Conservation (phyloP, 208 protist species). For the Crithidia expoeki region DNA sequence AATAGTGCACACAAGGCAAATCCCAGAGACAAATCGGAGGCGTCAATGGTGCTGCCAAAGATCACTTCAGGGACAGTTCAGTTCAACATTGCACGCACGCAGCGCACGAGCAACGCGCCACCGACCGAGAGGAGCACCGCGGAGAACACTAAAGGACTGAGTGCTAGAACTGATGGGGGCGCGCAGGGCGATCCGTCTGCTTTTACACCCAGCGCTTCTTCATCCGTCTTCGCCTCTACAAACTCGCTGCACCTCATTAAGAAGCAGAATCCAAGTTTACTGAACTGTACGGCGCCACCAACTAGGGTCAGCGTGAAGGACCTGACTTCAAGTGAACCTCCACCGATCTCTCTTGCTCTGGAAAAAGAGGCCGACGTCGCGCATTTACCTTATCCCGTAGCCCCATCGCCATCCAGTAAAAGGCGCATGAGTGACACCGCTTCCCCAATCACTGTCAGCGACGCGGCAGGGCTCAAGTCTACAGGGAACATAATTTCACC, state of each 20-base stretch:
- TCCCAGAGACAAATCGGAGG: background rate
- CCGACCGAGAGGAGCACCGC: background rate
- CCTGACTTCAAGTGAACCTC: background rate
- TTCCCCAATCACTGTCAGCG: background rate
- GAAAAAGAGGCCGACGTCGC: background rate
- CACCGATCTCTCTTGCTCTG: background rate
- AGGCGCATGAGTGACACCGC: background rate
- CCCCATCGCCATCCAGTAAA: background rate
- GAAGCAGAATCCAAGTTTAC: slow-evolving; percentile 1
- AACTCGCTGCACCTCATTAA: background rate
- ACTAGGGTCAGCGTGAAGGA: background rate
- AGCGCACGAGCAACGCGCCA: background rate
- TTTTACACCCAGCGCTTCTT: background rate
- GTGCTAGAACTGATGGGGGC: background rate
- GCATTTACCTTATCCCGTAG: too few relatives aligned
- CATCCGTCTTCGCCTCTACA: background rate
- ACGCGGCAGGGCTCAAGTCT: background rate
- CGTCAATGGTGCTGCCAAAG: background rate
- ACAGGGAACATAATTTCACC: background rate
- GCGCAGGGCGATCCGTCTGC: background rate
- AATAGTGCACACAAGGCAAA: background rate
- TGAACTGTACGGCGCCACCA: slow-evolving; percentile 1
- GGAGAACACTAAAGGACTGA: background rate
- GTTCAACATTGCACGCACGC: background rate
- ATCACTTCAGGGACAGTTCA: background rate